Base-by-base conservation (phyloP, 441 rosid genomes). In the Gossypium laxum region DNA sequence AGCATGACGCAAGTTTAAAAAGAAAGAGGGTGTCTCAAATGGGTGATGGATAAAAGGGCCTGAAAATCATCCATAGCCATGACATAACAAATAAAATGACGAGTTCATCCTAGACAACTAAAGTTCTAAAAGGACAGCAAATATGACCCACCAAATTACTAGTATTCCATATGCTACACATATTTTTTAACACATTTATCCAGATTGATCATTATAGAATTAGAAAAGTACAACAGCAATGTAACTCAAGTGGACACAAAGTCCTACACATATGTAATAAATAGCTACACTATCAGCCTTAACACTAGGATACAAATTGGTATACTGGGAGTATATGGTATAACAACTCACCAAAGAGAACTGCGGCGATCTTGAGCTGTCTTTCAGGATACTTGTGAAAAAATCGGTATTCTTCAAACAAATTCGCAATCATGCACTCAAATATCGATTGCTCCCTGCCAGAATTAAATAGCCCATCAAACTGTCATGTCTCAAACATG, bases 301-400 rank as follows among this genome's bases (percentile, higher is more conserved):
- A 38, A 43, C 32, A 19, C 58, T 50, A 30, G 21, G 57, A 17
- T 38, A 51, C 11, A 19, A 52, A 18, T 21, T 17, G 45, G 45
- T 30, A 63, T 11, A 2, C 75, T 61, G 48, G 64, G 24, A 67
- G 1, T 3, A 63, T 17, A 90, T 57, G 15, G 17, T 11, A 56
- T 32, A 30, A 24, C 30, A 71, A 83, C 98, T 86, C 80, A 95
- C 99, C 99, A 80, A 95, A 89, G 60, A 95, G 94, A 73, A 93
- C 81, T 54, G 99, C 95, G 58, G 99, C 96, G 71, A 90, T 88
- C 84, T 83, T 92, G 54, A 95, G 91, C 81, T 95, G 96, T 80
- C 89, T 86, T 81, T 95, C 99, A 1, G 99, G 98, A 85, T 92
- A 95, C 81, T 90, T 91, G 54, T 92, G 96, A 67, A 95, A 95